Conservation (phyloP, 73 alveolate species). For the Urostyla sp. region DNA sequence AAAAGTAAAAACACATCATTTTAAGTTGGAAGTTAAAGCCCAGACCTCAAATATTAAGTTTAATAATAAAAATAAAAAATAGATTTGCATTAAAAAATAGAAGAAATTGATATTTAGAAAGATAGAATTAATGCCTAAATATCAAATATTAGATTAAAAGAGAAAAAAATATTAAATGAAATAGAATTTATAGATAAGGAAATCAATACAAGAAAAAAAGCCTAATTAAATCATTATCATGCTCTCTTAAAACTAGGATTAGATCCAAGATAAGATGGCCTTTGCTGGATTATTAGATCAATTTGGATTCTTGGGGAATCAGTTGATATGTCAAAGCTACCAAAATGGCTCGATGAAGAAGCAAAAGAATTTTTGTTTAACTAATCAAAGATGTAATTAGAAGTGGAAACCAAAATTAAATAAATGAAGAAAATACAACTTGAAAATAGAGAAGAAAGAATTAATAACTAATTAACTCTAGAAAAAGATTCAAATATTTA, state of each 20-base stretch:
- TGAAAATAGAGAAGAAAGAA: too few relatives aligned
- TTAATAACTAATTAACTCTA: too few relatives aligned
- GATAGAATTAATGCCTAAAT: neutral
- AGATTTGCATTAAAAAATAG: neutral
- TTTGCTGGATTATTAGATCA: neutral
- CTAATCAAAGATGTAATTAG: too few relatives aligned
- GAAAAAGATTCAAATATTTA: too few relatives aligned
- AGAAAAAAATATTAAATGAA: neutral
- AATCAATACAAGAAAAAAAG: neutral
- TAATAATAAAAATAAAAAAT: neutral
- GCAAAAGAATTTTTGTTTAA: too few relatives aligned
- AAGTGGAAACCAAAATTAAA: too few relatives aligned
- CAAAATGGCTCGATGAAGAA: too few relatives aligned
- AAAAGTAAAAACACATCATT: too few relatives aligned
- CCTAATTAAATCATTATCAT: neutral
- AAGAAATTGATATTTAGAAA: neutral
- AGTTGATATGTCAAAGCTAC: neutral
- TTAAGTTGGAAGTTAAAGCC: neutral
- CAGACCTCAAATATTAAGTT: neutral
- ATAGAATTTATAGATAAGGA: neutral
- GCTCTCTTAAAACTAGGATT: neutral
- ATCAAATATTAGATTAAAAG: neutral
- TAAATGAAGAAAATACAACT: too few relatives aligned
- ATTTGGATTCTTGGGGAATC: neutral
- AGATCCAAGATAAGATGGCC: slow-evolving; percentile 16